Conservation (phyloP, 2,329 filamentous ascomycete genomes). For the Tympanopsis confertula region DNA sequence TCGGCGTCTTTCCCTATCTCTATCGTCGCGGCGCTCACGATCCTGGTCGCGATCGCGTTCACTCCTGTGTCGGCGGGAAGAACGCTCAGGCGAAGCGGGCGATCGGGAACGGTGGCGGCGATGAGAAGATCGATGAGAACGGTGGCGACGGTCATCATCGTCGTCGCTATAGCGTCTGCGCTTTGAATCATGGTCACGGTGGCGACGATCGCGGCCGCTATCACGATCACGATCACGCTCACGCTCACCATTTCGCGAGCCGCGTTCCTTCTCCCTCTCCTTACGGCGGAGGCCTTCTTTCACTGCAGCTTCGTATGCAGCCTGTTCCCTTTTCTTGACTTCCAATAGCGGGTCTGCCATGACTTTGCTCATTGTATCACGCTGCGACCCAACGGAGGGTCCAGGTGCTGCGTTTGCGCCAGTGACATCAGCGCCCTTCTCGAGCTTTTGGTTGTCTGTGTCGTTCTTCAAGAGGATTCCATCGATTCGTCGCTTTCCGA, state of each 20-base stretch:
- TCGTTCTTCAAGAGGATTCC: conserved; percentile 67
- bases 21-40: conserved; percentile 1
- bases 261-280: conserved; percentile 30
- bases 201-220: conserved; percentile 25
- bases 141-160: conserved; percentile 7
- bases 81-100: conserved; percentile 10
- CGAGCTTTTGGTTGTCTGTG: conserved; percentile 68
- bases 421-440: conserved; percentile 52
- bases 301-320: conserved; percentile 69
- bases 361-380: conserved; percentile 78
- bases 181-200: conserved; percentile 18
- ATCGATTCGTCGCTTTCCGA: conserved; percentile 89
- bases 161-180: conserved; percentile 2
- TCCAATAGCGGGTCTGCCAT: conserved; percentile 82
- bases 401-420: conserved; percentile 22
- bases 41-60: conserved; percentile 2
- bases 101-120: conserved; percentile 10
- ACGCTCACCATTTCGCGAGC: conserved; percentile 9
- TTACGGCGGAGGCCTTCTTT: conserved; percentile 48
- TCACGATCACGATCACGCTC: conserved; percentile 16
- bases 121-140: conserved; percentile 6
- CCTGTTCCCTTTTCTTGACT: conserved; percentile 85
- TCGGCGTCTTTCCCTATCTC: conserved; percentile 2
- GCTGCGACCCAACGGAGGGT: conserved; percentile 52
- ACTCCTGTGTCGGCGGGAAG: conserved; percentile 7